These are phyloP conservation scores for Pseudocercospora cruenta DNA, from an alignment of 2,329 filamentous ascomycete species.

Conservation along the genomic window DNA sequence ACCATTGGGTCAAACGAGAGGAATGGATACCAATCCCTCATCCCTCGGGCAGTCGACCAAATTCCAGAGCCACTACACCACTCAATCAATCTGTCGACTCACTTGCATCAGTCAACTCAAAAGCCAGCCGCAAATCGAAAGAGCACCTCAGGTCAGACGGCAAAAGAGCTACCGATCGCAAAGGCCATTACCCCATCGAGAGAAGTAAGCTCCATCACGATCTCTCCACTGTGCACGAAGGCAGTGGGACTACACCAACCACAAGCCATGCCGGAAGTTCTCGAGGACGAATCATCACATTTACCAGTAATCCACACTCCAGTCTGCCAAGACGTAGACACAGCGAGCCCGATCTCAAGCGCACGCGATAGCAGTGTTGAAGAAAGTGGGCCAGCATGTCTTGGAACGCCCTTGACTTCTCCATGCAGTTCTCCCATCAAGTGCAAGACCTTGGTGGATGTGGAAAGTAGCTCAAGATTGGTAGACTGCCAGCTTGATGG, in stretches of 20 bases:
- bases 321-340: neutral
- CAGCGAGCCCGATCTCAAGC: slow-evolving; percentile 3
- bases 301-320: neutral
- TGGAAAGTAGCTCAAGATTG: neutral
- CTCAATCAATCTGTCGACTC: neutral
- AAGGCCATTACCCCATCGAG: neutral
- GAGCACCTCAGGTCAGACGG: neutral
- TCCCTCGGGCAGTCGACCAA: neutral
- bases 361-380: neutral
- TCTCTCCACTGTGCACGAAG: neutral
- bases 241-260: neutral
- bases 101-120: neutral
- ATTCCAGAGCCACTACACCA: neutral
- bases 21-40: neutral
- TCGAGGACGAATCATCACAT: neutral
- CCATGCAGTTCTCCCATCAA: neutral
- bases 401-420: neutral
- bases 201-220: neutral
- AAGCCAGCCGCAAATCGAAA: neutral
- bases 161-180: neutral
- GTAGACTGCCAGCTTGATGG: neutral
- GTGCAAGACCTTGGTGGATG: neutral
- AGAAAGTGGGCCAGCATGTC: neutral
- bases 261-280: neutral
- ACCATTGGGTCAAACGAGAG: neutral